These are phyloP conservation scores for Stentor coeruleus DNA, from an alignment of 73 alveolate species.

Conservation along the genomic window DNA sequence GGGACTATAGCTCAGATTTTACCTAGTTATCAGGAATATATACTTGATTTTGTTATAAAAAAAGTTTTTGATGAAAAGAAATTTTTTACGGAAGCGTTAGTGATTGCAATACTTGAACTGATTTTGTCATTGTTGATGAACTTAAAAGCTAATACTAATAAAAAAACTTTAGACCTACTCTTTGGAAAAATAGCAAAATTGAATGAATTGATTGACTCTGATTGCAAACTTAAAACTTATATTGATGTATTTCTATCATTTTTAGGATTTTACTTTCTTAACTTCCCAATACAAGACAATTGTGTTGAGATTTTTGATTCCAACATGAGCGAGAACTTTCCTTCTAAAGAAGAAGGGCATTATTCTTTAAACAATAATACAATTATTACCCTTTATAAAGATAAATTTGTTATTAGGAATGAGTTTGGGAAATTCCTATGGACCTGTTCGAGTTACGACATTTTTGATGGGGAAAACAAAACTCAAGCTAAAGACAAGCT, in stretches of 20 bases:
- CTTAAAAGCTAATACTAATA: neutral
- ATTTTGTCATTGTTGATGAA: neutral
- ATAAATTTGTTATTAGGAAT: neutral
- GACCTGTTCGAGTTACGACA: neutral
- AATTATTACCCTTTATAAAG: neutral
- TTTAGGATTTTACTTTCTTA: neutral
- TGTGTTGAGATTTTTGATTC: constrained; percentile 1
- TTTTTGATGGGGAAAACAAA: neutral
- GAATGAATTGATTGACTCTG: neutral
- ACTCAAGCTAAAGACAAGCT: neutral
- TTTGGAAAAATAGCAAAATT: neutral
- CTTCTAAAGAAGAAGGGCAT: neutral
- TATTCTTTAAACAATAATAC: neutral
- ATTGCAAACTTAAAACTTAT: neutral
- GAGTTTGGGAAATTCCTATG: constrained; percentile 22
- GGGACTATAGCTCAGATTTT: neutral
- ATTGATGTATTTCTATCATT: neutral
- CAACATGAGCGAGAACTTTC: neutral
- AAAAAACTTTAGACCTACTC: neutral
- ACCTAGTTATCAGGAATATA: neutral
- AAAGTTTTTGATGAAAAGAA: neutral
- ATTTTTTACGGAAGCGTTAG: neutral
- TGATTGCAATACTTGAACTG: neutral
- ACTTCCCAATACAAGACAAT: neutral
- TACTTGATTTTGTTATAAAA: neutral